Evolutionary conservation across 2,329 filamentous ascomycete species (phyloP).

Genomic region (Chrysosporium keratinophilum): DNA sequence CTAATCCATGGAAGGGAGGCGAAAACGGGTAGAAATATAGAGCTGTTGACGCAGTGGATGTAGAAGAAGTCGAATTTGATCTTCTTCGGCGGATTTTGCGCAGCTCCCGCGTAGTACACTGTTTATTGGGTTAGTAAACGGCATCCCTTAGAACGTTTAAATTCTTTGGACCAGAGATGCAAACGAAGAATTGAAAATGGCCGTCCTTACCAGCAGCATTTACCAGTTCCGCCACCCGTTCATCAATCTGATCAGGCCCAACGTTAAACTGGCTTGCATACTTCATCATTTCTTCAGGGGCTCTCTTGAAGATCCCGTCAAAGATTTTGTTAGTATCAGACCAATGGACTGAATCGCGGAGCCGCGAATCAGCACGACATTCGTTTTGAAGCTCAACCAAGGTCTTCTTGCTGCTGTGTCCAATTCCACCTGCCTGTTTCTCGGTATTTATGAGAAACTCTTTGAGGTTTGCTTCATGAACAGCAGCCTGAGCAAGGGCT

Average conservation of each 20-base stretch:
- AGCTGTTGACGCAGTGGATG: constrained; percentile 67
- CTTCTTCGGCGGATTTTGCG: constrained; percentile 53
- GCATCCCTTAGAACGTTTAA: neutral
- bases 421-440: constrained; percentile 26
- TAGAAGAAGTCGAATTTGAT: constrained; percentile 74
- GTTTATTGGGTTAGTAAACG: neutral
- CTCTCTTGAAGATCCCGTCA: constrained; percentile 57
- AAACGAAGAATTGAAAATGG: neutral
- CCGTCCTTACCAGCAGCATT: constrained; percentile 45
- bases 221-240: constrained; percentile 57
- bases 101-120: constrained; percentile 50
- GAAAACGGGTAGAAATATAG: constrained; percentile 62
- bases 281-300: constrained; percentile 52
- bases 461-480: constrained; percentile 50
- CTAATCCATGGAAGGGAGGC: constrained; percentile 53
- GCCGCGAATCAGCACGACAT: constrained; percentile 46
- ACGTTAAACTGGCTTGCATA: constrained; percentile 52
- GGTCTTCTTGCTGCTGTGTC: constrained; percentile 25
- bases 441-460: constrained; percentile 41
- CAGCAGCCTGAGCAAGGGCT: constrained; percentile 63
- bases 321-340: constrained; percentile 53
- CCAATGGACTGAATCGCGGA: constrained; percentile 45
- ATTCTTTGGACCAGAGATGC: neutral
- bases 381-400: constrained; percentile 54
- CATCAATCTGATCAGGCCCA: constrained; percentile 45